These are phyloP conservation scores for Cunninghamia lanceolata DNA, from an alignment of 75 land plant genomes.

Conservation along the genomic window DNA sequence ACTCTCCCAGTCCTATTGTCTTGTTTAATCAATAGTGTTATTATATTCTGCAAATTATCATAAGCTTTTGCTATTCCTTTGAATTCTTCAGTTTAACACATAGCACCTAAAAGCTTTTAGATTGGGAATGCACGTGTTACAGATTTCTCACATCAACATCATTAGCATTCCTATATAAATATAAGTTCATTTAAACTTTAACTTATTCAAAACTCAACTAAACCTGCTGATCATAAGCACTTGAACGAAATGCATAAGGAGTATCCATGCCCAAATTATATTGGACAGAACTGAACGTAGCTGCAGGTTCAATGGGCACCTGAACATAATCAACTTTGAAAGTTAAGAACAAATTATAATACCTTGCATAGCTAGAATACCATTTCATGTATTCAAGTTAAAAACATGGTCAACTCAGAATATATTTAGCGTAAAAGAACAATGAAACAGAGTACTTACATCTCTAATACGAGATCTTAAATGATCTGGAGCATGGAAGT, in stretches of 20 bases:
- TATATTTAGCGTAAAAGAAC: background rate
- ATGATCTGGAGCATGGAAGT: constrained; percentile 31
- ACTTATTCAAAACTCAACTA: background rate
- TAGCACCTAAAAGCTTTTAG: background rate
- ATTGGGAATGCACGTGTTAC: background rate
- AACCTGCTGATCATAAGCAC: constrained; percentile 6
- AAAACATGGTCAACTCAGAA: background rate
- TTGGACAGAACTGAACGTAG: background rate
- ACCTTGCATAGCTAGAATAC: background rate
- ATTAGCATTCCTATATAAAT: background rate
- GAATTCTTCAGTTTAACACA: background rate
- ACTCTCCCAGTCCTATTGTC: background rate
- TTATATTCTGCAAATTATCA: background rate
- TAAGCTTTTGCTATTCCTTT: background rate
- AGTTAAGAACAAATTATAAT: background rate
- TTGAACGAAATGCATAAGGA: background rate
- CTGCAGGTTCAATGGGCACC: background rate
- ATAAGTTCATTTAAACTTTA: background rate
- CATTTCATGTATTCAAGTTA: background rate
- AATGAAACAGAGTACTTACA: constrained; percentile 11
- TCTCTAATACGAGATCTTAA: constrained; percentile 21
- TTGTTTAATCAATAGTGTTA: background rate
- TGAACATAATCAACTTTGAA: background rate
- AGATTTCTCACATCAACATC: background rate
- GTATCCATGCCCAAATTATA: background rate